phyloP scores from a whole-genome alignment of 2,329 filamentous ascomycete species.

The Geoglossum cookeanum region DNA sequence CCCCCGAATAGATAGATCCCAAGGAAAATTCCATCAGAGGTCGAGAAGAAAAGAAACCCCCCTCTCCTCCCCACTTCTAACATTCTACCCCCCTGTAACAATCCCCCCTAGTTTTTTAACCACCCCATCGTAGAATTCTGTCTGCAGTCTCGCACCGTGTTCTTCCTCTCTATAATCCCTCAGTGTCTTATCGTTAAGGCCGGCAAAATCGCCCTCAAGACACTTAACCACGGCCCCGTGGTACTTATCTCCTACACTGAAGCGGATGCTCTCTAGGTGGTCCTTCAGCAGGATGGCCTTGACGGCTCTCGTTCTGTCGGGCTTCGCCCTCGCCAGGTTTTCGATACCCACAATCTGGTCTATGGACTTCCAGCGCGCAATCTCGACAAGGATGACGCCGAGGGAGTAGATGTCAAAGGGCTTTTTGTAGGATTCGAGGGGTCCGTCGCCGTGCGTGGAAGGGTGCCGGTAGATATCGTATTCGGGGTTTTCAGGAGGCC shows the following conservation, averaged over 20 bases:
- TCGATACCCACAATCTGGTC: slow-evolving; percentile 12
- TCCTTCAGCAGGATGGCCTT: slow-evolving; percentile 17
- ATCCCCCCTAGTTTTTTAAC: slow-evolving; percentile 23
- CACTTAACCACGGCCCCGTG: neutral
- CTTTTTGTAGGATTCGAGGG: slow-evolving; percentile 21
- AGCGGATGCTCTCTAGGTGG: neutral
- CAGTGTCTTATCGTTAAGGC: slow-evolving; percentile 17
- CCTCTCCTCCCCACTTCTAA: neutral
- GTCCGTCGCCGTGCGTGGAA: slow-evolving; percentile 20
- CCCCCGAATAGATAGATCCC: too few species aligned
- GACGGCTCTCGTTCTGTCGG: slow-evolving; percentile 21
- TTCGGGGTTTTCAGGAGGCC: neutral
- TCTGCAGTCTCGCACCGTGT: slow-evolving; percentile 20
- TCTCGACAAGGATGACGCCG: slow-evolving; percentile 31
- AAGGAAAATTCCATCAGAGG: neutral
- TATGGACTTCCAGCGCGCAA: slow-evolving; percentile 28
- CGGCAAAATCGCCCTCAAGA: slow-evolving; percentile 15
- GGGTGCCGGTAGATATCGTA: slow-evolving; percentile 28
- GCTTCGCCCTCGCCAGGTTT: slow-evolving; percentile 17
- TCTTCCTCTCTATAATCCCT: slow-evolving; percentile 25
- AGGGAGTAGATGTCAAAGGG: slow-evolving; percentile 28
- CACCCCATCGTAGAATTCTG: slow-evolving; percentile 26
- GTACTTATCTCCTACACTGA: neutral
- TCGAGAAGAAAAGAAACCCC: neutral
- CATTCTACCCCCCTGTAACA: neutral